Evolutionary conservation across 2,329 filamentous ascomycete species (phyloP).

Genomic region (Scedosporium aurantiacum): DNA sequence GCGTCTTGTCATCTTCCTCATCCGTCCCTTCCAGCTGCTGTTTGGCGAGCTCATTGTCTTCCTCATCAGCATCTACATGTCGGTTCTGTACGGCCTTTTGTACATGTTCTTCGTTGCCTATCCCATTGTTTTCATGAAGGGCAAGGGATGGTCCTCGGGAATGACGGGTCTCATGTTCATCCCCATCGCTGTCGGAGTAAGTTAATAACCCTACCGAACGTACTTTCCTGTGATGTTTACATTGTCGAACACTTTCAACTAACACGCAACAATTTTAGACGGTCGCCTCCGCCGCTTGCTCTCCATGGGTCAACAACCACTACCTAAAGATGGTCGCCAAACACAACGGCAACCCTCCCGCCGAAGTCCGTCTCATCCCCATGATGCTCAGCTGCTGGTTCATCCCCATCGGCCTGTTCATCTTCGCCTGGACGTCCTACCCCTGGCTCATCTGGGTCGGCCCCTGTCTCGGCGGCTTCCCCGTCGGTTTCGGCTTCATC

Average conservation of each 20-base stretch:
- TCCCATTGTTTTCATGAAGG: slow-evolving; percentile 62
- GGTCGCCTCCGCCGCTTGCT: slow-evolving; percentile 45
- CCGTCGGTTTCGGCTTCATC: slow-evolving; percentile 71
- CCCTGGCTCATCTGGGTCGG: slow-evolving; percentile 55
- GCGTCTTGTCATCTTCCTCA: slow-evolving; percentile 60
- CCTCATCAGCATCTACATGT: slow-evolving; percentile 77
- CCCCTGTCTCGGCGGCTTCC: slow-evolving; percentile 58
- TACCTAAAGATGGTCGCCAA: slow-evolving; percentile 55
- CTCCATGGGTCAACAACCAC: slow-evolving; percentile 69
- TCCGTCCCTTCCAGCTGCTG: slow-evolving; percentile 76
- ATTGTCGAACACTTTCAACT: not conserved
- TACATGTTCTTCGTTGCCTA: slow-evolving; percentile 71
- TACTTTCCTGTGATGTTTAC: not conserved
- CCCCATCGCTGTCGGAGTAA: slow-evolving; percentile 60
- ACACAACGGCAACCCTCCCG: slow-evolving; percentile 61
- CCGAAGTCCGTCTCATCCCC: slow-evolving; percentile 67
- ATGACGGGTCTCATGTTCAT: slow-evolving; percentile 81
- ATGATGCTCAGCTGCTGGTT: slow-evolving; percentile 73
- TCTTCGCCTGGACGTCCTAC: slow-evolving; percentile 56
- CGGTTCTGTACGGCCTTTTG: slow-evolving; percentile 61
- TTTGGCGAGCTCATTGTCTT: slow-evolving; percentile 79
- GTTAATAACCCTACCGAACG: not conserved
- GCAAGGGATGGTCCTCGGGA: slow-evolving; percentile 66
- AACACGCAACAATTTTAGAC: not conserved
- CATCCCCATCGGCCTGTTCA: slow-evolving; percentile 48